A percentile compares a stretch with the other conserved stretches of the same genome.
Evolutionary conservation across 2,329 filamentous ascomycete species (phyloP).

Genomic region (Sclerotinia subarctica): DNA sequence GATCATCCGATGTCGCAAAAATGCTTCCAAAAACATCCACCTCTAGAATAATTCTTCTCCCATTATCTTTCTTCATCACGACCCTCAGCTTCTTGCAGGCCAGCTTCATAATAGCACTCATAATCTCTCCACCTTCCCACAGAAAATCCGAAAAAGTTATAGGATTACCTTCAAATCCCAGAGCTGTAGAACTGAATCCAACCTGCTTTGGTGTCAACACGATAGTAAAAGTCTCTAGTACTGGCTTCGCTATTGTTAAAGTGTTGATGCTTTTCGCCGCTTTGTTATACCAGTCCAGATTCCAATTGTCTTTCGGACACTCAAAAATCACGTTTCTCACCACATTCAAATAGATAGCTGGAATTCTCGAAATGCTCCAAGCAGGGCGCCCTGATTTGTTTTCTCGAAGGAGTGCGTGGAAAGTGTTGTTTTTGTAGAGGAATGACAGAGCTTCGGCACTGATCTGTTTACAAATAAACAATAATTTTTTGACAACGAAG

Average conservation of each 20-base stretch:
- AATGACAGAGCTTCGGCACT: conserved; percentile 27
- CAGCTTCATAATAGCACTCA: conserved; percentile 28
- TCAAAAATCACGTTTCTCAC: conserved; percentile 31
- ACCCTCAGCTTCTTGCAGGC: conserved; percentile 30
- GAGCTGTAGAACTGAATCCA: conserved; percentile 21
- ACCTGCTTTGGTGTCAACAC: conserved; percentile 24
- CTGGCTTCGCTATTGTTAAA: conserved; percentile 24
- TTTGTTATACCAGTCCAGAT: conserved; percentile 26
- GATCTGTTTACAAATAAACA: conserved; percentile 32
- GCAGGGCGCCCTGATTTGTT: neutral
- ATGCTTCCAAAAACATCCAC: neutral
- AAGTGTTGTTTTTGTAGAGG: conserved; percentile 32
- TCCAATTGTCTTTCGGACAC: conserved; percentile 26
- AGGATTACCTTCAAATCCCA: conserved; percentile 23
- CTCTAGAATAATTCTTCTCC: conserved; percentile 3
- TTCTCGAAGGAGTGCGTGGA: conserved; percentile 29
- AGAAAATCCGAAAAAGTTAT: conserved; percentile 34
- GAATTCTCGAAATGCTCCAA: conserved; percentile 17
- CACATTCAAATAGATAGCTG: conserved; percentile 18
- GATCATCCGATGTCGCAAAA: neutral
- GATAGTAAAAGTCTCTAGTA: conserved; percentile 30
- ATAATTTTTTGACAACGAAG: conserved; percentile 21
- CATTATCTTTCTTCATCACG: conserved; percentile 28
- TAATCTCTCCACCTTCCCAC: conserved; percentile 24
- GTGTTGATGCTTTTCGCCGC: conserved; percentile 24